Base-by-base conservation (phyloP, 2,329 filamentous ascomycete genomes). In the Grosmannia serpens region DNA sequence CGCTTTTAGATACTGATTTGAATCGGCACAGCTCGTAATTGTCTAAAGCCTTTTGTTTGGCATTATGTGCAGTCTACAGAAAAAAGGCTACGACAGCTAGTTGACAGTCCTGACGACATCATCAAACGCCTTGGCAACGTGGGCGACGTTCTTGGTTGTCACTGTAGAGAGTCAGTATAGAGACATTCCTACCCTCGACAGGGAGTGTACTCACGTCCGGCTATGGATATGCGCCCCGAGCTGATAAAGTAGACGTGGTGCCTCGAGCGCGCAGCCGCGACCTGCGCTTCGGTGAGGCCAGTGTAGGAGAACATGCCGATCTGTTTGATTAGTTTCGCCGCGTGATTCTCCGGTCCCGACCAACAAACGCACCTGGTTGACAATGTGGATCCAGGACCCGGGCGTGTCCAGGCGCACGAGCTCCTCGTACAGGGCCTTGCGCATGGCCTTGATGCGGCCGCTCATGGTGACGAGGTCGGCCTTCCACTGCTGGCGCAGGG, bases 241-340 rank as follows among this genome's bases (percentile, higher is more conserved):
- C 96, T 96, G 64, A 92, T 96, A 82, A 91, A 91, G 75, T 92
- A 92, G 57, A 94, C 79, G 70, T 92, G 89, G 59, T 78, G 81
- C 57, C 88, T 81, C 61, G 83, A 77, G 57, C 86, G 80, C 60
- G 92, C 74, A 73, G 82, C 84, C 65, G 81, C 65, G 9, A 91
- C 89, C 70, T 94, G 89, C 62, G 81, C 70, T 74, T 91, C 87
- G 10, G 72, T 81, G 70, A 94, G 74, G 17, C 89, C 89, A 1
- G 89, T 94, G 72, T 95, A 97, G 73, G 86, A 92, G 77, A 99
- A 99, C 94, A 99, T 99, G 75, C 94, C 94, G 69, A 97, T 99
- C 80, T 99, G 92, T 67, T 94, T 26, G 15, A n/a, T 53, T 26
- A 53, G 31, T n/a, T 26, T 5, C 9, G 2, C 6, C 7, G 13